Evolutionary conservation across 176 grass and related monocot genomes (phyloP).

Genomic region (Ananas comosus): DNA sequence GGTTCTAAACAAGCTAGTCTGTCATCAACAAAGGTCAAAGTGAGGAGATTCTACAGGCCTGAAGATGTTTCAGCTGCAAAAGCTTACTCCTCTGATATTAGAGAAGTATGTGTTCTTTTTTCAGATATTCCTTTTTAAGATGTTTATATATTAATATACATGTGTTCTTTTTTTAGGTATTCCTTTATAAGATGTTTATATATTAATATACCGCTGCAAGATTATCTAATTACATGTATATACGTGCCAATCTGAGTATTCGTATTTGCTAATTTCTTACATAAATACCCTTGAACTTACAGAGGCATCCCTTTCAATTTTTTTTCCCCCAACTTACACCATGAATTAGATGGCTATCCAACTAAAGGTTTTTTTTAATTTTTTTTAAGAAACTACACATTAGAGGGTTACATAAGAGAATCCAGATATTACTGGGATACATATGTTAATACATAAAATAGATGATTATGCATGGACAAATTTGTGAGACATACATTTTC

Average conservation of each 20-base stretch:
- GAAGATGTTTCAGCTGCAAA: constrained; percentile 78
- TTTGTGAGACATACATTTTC: too few relatives aligned
- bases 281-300: too few relatives aligned
- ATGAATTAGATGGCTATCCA: not conserved
- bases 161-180: constrained; percentile 3
- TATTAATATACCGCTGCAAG: too few relatives aligned
- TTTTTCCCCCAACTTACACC: too few relatives aligned
- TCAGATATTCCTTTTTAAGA: constrained; percentile 6
- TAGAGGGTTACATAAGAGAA: not conserved
- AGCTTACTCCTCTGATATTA: constrained; percentile 87
- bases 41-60: constrained; percentile 91
- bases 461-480: too few relatives aligned
- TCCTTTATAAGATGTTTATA: not conserved
- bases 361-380: not conserved
- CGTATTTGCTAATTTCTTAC: too few relatives aligned
- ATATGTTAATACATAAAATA: not conserved
- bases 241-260: too few relatives aligned
- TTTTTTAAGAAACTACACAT: not conserved
- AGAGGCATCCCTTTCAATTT: not conserved
- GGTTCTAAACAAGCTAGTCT: constrained; percentile 44
- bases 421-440: not conserved
- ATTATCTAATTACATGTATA: too few relatives aligned
- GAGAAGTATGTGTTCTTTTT: constrained; percentile 51
- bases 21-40: constrained; percentile 56
- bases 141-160: not conserved